phyloP scores from a whole-genome alignment of 176 grass and related monocot genomes.

The Saccharum officinarum region DNA sequence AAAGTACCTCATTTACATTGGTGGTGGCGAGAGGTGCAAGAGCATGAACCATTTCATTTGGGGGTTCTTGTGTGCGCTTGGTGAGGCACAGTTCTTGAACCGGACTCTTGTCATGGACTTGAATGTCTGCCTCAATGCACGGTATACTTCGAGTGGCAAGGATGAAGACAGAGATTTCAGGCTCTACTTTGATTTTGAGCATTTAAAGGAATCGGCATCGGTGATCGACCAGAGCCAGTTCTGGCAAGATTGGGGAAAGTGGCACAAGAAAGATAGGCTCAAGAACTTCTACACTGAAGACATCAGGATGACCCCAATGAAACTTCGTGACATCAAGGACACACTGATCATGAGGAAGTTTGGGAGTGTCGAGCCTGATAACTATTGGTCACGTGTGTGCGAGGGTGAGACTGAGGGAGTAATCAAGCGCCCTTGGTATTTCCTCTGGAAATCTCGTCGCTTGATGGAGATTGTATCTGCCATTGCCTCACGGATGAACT shows the following conservation, averaged over 20 bases:
- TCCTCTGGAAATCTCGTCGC: constrained; percentile 84
- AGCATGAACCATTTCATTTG: constrained; percentile 95
- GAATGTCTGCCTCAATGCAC: constrained; percentile 66
- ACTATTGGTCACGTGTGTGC: constrained; percentile 90
- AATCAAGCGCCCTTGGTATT: constrained; percentile 87
- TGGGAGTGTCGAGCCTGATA: constrained; percentile 68
- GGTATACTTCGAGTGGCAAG: constrained; percentile 59
- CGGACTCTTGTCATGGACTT: constrained; percentile 89
- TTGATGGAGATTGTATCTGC: constrained; percentile 93
- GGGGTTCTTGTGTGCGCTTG: constrained; percentile 80
- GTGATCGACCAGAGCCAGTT: constrained; percentile 83
- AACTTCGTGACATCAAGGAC: constrained; percentile 65
- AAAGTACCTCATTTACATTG: constrained; percentile 79
- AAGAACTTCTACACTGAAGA: constrained; percentile 76
- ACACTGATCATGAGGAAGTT: constrained; percentile 92
- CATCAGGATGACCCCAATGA: constrained; percentile 80
- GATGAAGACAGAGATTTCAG: constrained; percentile 87
- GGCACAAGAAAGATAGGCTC: constrained; percentile 70
- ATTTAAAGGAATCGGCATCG: constrained; percentile 68
- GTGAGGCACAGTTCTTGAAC: constrained; percentile 89
- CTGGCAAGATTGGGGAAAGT: constrained; percentile 78
- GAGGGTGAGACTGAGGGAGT: constrained; percentile 81
- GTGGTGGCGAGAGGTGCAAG: constrained; percentile 91
- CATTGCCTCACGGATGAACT: constrained; percentile 73
- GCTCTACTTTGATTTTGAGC: constrained; percentile 95